phyloP scores from a whole-genome alignment of 78 protist genomes.

The Creolimax fragrantissima region DNA sequence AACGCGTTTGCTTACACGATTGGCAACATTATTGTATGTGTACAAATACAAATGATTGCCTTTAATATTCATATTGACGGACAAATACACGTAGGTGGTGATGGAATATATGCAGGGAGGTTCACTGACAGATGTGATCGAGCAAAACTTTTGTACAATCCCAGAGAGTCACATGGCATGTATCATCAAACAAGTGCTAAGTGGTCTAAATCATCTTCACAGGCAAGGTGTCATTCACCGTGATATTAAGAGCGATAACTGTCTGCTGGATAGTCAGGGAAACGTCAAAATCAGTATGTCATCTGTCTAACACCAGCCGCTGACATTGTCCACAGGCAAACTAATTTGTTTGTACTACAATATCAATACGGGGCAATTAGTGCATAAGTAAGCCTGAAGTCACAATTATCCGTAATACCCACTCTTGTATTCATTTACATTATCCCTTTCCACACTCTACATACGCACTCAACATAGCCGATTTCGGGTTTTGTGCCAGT shows the following conservation, averaged over 20 bases:
- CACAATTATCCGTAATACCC: too few species aligned
- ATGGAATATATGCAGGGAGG: conserved; percentile 86
- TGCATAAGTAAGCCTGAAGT: too few species aligned
- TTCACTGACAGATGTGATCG: conserved; percentile 63
- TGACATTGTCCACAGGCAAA: neutral
- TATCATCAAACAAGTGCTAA: conserved; percentile 8
- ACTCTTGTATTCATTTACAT: too few species aligned
- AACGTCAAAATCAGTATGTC: conserved; percentile 45
- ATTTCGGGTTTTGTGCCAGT: conserved; percentile 70
- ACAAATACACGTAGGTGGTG: conserved; percentile 30
- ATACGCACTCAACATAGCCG: conserved; percentile 48
- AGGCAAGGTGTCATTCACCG: conserved; percentile 44
- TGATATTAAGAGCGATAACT: conserved; percentile 60
- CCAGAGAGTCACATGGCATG: conserved; percentile 37
- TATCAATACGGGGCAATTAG: too few species aligned
- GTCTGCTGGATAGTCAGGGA: conserved; percentile 39
- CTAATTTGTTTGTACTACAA: too few species aligned
- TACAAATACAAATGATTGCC: too few species aligned
- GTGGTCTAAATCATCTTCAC: conserved; percentile 40
- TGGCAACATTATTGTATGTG: too few species aligned
- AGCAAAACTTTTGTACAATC: neutral
- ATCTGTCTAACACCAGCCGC: too few species aligned
- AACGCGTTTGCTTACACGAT: too few species aligned
- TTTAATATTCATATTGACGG: too few species aligned
- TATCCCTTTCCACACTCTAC: too few species aligned